Evolutionary conservation across 1,284 basidiomycete species (phyloP).

Genomic region (Bjerkandera adusta): DNA sequence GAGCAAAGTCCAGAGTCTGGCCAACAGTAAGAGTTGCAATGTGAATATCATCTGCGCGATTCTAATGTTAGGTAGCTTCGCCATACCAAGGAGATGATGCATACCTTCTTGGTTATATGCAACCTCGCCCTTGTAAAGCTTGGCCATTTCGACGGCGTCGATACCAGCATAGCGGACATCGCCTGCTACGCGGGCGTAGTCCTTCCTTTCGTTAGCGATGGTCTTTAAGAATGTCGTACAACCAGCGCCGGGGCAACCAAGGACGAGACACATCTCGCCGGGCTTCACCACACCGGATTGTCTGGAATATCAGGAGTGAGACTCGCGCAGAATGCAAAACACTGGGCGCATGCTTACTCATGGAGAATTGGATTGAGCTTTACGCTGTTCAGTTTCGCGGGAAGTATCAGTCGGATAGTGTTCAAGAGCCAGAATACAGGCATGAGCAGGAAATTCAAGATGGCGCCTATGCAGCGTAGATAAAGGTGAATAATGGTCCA

Average conservation of each 20-base stretch:
- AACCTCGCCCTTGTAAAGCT: constrained; percentile 78
- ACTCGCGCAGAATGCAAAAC: constrained; percentile 29
- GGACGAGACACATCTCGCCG: constrained; percentile 59
- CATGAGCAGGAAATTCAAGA: constrained; percentile 49
- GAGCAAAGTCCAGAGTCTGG: constrained; percentile 67
- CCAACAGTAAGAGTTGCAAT: constrained; percentile 76
- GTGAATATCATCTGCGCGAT: constrained; percentile 63
- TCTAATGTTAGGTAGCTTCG: neutral
- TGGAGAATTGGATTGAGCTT: constrained; percentile 57
- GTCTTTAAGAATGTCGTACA: constrained; percentile 80
- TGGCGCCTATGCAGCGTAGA: constrained; percentile 45
- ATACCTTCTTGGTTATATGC: constrained; percentile 79
- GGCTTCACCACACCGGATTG: constrained; percentile 76
- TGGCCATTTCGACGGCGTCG: constrained; percentile 59
- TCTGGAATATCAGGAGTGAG: constrained; percentile 37
- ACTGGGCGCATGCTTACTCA: constrained; percentile 47
- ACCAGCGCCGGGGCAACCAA: constrained; percentile 81
- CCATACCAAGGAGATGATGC: constrained; percentile 9
- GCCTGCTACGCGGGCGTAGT: constrained; percentile 60
- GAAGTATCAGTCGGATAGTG: constrained; percentile 52
- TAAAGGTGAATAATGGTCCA: neutral
- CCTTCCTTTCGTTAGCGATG: constrained; percentile 69
- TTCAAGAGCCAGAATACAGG: constrained; percentile 52
- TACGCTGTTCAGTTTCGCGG: constrained; percentile 45
- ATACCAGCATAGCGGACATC: constrained; percentile 77